Conservation (phyloP, 208 protist genomes). For the Acanthamoeba rhysodes region DNA sequence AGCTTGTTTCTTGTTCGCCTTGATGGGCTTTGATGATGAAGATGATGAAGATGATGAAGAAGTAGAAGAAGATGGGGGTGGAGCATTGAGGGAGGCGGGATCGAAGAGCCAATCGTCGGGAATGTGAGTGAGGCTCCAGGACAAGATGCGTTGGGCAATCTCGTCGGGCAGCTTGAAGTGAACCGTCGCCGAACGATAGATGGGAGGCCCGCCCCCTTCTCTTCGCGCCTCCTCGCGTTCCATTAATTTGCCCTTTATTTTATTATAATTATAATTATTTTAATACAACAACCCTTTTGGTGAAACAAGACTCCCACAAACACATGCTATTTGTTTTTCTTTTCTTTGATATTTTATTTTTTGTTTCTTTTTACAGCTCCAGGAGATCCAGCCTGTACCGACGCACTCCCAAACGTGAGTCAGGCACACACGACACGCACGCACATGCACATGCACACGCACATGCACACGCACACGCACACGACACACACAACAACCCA, state of each 20-base stretch:
- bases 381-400: too few species aligned
- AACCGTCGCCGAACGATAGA: conserved; percentile 12
- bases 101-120: conserved; percentile 30
- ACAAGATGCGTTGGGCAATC: background rate
- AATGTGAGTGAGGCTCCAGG: background rate
- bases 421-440: too few species aligned
- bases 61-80: background rate
- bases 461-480: too few species aligned
- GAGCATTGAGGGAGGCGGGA: background rate
- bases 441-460: too few species aligned
- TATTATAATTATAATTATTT: background rate
- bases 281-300: background rate
- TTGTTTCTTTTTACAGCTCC: too few species aligned
- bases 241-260: background rate
- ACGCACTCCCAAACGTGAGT: too few species aligned
- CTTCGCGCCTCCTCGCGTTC: background rate
- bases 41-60: background rate
- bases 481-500: too few species aligned
- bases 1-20: background rate
- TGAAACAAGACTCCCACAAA: too few species aligned
- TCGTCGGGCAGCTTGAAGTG: conserved; percentile 25
- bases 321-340: too few species aligned
- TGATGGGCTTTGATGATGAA: background rate
- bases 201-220: background rate
- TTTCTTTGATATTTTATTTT: too few species aligned